Evolutionary conservation across 1,284 basidiomycete species (phyloP).

Genomic region (Ganoderma sinense): DNA sequence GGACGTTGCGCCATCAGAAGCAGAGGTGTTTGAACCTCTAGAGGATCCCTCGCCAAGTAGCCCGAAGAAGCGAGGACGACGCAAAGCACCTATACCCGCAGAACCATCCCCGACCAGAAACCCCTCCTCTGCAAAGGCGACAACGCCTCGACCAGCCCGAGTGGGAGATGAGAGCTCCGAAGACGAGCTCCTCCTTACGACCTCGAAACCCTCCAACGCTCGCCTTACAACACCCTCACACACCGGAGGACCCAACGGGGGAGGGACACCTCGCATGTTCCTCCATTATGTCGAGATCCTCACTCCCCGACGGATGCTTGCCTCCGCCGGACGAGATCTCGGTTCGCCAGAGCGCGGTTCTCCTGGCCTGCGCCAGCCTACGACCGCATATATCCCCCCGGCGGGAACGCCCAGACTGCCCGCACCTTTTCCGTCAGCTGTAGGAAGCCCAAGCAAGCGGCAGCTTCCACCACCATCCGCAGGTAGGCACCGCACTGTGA

Average conservation of each 20-base stretch:
- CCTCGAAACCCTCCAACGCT: slow-evolving; percentile 29
- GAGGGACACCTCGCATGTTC: slow-evolving; percentile 41
- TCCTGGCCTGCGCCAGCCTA: slow-evolving; percentile 18
- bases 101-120: background rate
- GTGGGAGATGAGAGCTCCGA: slow-evolving; percentile 26
- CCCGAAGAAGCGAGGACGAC: slow-evolving; percentile 12
- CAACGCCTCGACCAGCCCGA: slow-evolving; percentile 3
- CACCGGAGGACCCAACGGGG: slow-evolving; percentile 16
- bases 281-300: slow-evolving; percentile 51
- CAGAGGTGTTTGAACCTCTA: background rate
- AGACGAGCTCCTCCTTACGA: slow-evolving; percentile 47
- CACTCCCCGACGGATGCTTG: slow-evolving; percentile 35
- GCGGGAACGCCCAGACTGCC: slow-evolving; percentile 22
- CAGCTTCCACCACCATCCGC: background rate
- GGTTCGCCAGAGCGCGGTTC: slow-evolving; percentile 32
- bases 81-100: background rate
- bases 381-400: slow-evolving; percentile 10
- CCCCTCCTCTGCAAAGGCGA: slow-evolving; percentile 5
- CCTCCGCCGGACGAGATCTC: slow-evolving; percentile 11
- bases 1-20: background rate
- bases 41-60: background rate
- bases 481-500: background rate
- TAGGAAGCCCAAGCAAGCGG: slow-evolving; percentile 16
- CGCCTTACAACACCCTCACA: slow-evolving; percentile 39
- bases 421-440: slow-evolving; percentile 19